phyloP scores from a whole-genome alignment of 129 eudicot species.

The Gnaphalium uliginosum region DNA sequence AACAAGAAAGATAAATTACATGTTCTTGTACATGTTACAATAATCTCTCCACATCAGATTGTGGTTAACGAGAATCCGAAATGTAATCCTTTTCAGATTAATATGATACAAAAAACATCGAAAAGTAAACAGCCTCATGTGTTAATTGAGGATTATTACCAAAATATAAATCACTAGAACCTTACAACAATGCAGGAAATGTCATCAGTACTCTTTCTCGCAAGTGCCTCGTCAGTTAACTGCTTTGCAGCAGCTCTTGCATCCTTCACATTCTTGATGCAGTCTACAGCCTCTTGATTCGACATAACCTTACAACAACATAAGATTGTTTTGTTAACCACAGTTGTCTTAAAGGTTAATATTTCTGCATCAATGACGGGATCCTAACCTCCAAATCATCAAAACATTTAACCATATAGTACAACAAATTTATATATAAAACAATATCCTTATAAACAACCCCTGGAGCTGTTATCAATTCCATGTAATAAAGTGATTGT shows the following conservation, averaged over 20 bases:
- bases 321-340: neutral
- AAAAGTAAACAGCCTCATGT: neutral
- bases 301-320: constrained; percentile 65
- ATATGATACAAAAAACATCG: constrained; percentile 20
- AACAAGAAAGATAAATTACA: neutral
- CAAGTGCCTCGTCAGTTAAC: constrained; percentile 62
- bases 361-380: neutral
- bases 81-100: neutral
- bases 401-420: neutral
- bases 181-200: constrained; percentile 92
- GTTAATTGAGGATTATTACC: neutral
- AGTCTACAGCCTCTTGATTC: constrained; percentile 87
- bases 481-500: neutral
- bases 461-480: no score
- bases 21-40: constrained; percentile 7
- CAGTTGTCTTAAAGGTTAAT: neutral
- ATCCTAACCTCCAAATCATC: neutral
- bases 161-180: constrained; percentile 43
- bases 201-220: constrained; percentile 90
- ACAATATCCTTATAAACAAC: no score
- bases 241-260: constrained; percentile 85
- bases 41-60: constrained; percentile 24
- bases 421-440: neutral
- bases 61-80: constrained; percentile 15
- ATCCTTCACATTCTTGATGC: constrained; percentile 70